A percentile compares a stretch with the other conserved stretches of the same genome.
Evolutionary conservation across 306 rosid species (phyloP).

Genomic region (Hippophae gyantsensis): DNA sequence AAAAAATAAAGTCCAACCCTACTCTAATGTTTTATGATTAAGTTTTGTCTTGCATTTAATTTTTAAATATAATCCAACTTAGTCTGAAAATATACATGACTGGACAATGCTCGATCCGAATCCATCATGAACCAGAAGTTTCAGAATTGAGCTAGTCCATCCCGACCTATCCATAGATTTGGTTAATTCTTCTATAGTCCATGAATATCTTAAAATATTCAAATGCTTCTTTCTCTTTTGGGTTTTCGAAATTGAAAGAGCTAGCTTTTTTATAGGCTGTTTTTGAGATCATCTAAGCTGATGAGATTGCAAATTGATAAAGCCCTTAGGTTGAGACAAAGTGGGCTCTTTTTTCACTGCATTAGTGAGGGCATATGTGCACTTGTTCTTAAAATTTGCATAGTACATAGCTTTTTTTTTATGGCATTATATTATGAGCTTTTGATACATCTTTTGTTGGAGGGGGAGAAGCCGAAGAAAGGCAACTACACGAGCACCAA

Average conservation of each 20-base stretch:
- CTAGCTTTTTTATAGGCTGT: slow-evolving; percentile 28
- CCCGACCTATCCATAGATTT: too few relatives aligned
- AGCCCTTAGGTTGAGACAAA: slow-evolving; percentile 36
- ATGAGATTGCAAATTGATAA: slow-evolving; percentile 36
- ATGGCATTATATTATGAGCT: slow-evolving; percentile 21
- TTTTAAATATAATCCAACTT: too few relatives aligned
- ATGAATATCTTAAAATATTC: slow-evolving; percentile 53
- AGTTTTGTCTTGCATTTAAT: too few relatives aligned
- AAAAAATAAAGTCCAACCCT: too few relatives aligned
- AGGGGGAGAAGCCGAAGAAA: not conserved
- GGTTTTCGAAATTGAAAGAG: slow-evolving; percentile 18
- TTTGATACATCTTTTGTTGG: not conserved
- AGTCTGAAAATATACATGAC: too few relatives aligned
- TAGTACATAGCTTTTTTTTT: slow-evolving; percentile 26
- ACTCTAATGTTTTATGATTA: too few relatives aligned
- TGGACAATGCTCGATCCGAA: too few relatives aligned
- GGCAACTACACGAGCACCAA: slow-evolving; percentile 30
- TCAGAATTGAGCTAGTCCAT: too few relatives aligned
- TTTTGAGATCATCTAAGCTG: slow-evolving; percentile 29
- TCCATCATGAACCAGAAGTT: too few relatives aligned
- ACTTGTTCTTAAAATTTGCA: slow-evolving; percentile 43
- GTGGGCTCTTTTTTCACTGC: slow-evolving; percentile 12
- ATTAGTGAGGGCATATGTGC: slow-evolving; percentile 33
- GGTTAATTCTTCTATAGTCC: slow-evolving; percentile 32
- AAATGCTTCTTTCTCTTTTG: slow-evolving; percentile 44